Base-by-base conservation (phyloP, 2,329 filamentous ascomycete species). In the Dactylellina cionopaga region DNA sequence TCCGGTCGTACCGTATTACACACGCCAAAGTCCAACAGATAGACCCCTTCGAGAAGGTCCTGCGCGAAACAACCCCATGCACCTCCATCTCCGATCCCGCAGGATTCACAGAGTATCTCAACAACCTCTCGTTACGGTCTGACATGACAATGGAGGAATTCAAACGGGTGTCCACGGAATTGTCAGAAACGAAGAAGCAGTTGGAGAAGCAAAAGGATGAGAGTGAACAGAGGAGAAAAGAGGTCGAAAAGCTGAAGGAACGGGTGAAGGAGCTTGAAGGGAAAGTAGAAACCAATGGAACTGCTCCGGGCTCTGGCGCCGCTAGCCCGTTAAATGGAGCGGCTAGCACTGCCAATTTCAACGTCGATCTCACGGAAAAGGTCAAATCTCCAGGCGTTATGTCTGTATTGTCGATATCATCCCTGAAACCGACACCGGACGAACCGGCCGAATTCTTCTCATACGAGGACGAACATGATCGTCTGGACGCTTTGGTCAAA, bases 71-170 rank as follows among this genome's bases (percentile, higher is more conserved):
- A 77, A 99, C 95, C 0, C 94, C 95, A 1, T 83, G 98, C 33
- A 91, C 91, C 3, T 94, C 92, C 13, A 96, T 99, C 76, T 85
- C 84, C 76, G 95, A 99, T 70, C 92, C 94, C 0, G 87, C 88
- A 58, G 90, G 92, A 1, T 84, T 99, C 31, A 86, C 92, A 5
- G 94, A 98, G 80, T 99, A 97, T 78, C 84, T 99, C 25, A 92
- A 90, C 76, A 92, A 97, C 80, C 82, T 96, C 39, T 94, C 89
- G 73, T 81, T 93, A 58, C 94, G 96, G 78, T 89, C 89, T 41
- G 92, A 96, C 77, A 96, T 99, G 91, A 89, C 96, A 2, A 89
- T 96, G 86, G 90, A 96, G 46, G 95, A 99, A 80, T 84, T 97
- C 64, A 97, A 96, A 81, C 86, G 92, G 10, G 88, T 98, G 0